These are phyloP conservation scores for Leucocoprinus sp. DNA, from an alignment of 768 basidiomycete species.

Conservation along the genomic window DNA sequence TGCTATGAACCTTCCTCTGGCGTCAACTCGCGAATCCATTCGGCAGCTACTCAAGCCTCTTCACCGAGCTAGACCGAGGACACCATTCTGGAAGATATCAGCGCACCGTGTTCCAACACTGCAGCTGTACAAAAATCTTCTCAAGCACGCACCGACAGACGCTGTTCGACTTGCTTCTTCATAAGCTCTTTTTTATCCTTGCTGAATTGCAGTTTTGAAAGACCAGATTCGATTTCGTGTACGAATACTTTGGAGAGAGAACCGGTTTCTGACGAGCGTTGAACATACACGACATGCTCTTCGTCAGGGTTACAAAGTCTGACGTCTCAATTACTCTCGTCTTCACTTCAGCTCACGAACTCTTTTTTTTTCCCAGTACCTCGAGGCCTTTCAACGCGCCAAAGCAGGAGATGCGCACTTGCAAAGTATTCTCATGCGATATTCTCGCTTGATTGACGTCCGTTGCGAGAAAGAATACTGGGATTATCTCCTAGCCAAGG, in stretches of 20 bases:
- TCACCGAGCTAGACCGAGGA: slow-evolving; percentile 48
- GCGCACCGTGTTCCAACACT: slow-evolving; percentile 73
- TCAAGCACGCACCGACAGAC: slow-evolving; percentile 44
- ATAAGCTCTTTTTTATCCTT: neutral
- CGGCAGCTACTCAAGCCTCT: slow-evolving; percentile 47
- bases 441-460: slow-evolving; percentile 45
- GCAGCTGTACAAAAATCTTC: slow-evolving; percentile 61
- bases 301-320: slow-evolving; percentile 48
- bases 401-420: slow-evolving; percentile 41
- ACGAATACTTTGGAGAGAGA: slow-evolving; percentile 41
- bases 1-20: neutral
- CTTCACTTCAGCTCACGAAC: neutral
- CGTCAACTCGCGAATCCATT: slow-evolving; percentile 19
- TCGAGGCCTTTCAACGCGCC: slow-evolving; percentile 49
- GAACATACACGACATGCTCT: slow-evolving; percentile 38
- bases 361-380: slow-evolving; percentile 35
- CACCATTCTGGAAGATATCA: slow-evolving; percentile 59
- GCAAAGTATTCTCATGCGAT: slow-evolving; percentile 43
- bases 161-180: slow-evolving; percentile 32
- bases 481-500: slow-evolving; percentile 37
- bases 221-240: slow-evolving; percentile 53
- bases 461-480: slow-evolving; percentile 42
- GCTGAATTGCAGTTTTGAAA: slow-evolving; percentile 8
- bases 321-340: slow-evolving; percentile 13
- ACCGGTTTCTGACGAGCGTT: slow-evolving; percentile 47